Percentiles rank a stretch among this genome's conserved stretches.
phyloP scores from a whole-genome alignment of 169 alveolate genomes.

The Plasmodium gallinaceum region DNA sequence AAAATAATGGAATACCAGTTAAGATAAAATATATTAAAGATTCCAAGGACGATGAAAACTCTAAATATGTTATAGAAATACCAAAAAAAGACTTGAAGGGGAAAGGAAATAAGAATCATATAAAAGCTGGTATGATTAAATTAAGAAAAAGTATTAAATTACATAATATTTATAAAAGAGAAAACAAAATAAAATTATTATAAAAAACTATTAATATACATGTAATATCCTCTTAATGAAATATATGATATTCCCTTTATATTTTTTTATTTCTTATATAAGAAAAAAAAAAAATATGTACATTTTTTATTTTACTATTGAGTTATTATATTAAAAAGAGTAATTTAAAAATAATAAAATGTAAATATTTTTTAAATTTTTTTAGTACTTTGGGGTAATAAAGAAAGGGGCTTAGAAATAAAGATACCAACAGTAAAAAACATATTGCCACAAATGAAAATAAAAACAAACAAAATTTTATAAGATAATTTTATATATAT shows the following conservation, averaged over 20 bases:
- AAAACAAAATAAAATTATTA: not conserved
- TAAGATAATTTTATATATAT: not conserved
- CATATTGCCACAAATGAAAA: conserved; percentile 16
- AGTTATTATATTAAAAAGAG: too few relatives aligned
- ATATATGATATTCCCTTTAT: not conserved
- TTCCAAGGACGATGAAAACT: conserved; percentile 44
- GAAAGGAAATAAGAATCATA: conserved; percentile 17
- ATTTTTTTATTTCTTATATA: too few relatives aligned
- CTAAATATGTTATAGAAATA: conserved; percentile 67
- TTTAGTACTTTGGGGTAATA: conserved; percentile 65
- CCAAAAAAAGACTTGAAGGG: conserved; percentile 42
- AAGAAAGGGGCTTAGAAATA: conserved; percentile 60
- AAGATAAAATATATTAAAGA: conserved; percentile 63
- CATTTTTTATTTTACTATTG: too few relatives aligned
- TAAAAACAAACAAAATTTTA: conserved; percentile 14
- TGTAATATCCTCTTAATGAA: not conserved
- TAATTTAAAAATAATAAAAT: too few relatives aligned
- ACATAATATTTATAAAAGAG: not conserved
- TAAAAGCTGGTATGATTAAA: conserved; percentile 42
- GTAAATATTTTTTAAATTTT: not conserved
- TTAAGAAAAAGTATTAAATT: too few relatives aligned
- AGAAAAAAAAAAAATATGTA: too few relatives aligned
- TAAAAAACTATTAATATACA: conserved; percentile 3
- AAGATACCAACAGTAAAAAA: conserved; percentile 29
- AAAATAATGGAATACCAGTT: conserved; percentile 57